These are phyloP conservation scores for Adansonia rubrostipa DNA, from an alignment of 441 rosid genomes.

Conservation along the genomic window DNA sequence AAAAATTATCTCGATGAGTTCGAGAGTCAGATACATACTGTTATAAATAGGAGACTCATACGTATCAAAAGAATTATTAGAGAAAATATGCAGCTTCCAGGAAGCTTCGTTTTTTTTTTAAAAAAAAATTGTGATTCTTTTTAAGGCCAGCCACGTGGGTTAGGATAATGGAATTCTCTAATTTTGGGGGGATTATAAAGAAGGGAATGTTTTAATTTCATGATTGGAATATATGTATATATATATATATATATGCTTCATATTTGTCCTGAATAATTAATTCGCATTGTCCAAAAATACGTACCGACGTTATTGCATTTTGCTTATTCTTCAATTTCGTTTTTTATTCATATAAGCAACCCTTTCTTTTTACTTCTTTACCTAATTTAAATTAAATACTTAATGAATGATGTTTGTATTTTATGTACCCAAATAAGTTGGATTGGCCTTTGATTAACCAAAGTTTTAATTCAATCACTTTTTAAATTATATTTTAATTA, in stretches of 20 bases:
- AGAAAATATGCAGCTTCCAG: background rate
- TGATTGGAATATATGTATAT: background rate
- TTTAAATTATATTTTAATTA: no score
- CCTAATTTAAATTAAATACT: no score
- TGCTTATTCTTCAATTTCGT: no score
- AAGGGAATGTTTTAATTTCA: slow-evolving; percentile 10
- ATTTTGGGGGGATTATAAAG: background rate
- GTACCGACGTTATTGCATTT: background rate
- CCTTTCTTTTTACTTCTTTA: no score
- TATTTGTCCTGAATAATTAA: background rate
- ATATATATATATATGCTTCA: background rate
- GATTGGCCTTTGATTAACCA: no score
- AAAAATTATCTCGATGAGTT: background rate
- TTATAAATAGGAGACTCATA: slow-evolving; percentile 1
- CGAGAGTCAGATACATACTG: background rate
- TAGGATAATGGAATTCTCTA: background rate
- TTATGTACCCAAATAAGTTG: no score
- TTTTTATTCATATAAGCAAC: no score
- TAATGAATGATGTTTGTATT: no score
- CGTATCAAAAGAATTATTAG: background rate
- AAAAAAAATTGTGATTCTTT: background rate
- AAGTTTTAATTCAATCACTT: no score
- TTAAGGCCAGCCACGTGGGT: background rate
- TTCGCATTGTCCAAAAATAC: no score
- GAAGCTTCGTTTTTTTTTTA: slow-evolving; percentile 6